phyloP scores from a whole-genome alignment of 805 yeast genomes.

The Ogataea saltuana region DNA sequence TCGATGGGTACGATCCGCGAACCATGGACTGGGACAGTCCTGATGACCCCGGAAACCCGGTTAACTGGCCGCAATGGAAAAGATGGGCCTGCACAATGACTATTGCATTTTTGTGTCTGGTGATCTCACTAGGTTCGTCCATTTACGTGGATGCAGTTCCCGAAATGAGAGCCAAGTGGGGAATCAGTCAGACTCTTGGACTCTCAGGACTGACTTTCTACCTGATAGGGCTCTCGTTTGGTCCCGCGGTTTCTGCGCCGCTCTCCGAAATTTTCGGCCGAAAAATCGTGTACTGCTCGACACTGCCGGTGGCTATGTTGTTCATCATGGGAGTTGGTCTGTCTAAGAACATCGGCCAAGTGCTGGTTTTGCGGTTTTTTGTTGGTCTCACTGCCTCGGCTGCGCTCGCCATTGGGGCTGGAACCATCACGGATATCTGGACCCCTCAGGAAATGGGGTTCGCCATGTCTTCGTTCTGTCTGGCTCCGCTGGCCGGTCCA shows the following conservation, averaged over 20 bases:
- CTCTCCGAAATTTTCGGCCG: conserved; percentile 70
- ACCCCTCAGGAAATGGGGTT: conserved; percentile 61
- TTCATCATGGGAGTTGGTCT: conserved; percentile 76
- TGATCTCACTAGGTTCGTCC: conserved; percentile 75
- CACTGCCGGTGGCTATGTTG: conserved; percentile 67
- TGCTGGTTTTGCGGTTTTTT: conserved; percentile 70
- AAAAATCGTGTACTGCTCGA: conserved; percentile 55
- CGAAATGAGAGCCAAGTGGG: conserved; percentile 48
- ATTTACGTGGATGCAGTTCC: conserved; percentile 66
- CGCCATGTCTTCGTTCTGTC: conserved; percentile 77
- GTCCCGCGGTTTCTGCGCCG: conserved; percentile 74
- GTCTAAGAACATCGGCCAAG: conserved; percentile 56
- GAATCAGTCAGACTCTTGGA: conserved; percentile 60
- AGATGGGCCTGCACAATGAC: conserved; percentile 68
- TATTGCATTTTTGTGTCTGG: conserved; percentile 64
- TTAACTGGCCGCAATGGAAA: conserved; percentile 64
- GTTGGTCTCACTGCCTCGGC: conserved; percentile 79
- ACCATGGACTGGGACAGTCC: conserved; percentile 61
- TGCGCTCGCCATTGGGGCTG: conserved; percentile 82
- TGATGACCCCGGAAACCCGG: conserved; percentile 62
- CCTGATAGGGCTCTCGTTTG: conserved; percentile 67
- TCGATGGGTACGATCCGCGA: conserved; percentile 39
- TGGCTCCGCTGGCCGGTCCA: conserved; percentile 82
- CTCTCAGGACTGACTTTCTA: conserved; percentile 71
- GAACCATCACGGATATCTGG: conserved; percentile 80